Evolutionary conservation across 768 basidiomycete species (phyloP).

Genomic region (Heimioporus sp.): DNA sequence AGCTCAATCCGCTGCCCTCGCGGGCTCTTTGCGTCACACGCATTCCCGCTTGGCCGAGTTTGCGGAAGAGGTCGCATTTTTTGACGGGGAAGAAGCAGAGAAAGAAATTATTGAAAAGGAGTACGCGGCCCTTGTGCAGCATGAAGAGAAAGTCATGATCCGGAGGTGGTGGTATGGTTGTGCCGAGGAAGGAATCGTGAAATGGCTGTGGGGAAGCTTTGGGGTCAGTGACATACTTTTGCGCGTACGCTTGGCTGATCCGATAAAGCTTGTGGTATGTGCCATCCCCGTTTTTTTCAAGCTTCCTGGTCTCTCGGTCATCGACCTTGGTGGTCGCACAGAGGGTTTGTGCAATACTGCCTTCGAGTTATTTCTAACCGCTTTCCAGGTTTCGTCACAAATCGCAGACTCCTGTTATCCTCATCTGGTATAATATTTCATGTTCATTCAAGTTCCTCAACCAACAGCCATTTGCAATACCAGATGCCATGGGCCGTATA

Average conservation of each 20-base stretch:
- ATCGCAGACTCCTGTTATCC: conserved; percentile 84
- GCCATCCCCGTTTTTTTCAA: conserved; percentile 93
- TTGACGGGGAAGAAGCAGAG: conserved; percentile 86
- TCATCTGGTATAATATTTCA: conserved; percentile 57
- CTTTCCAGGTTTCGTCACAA: conserved; percentile 88
- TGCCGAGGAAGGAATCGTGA: conserved; percentile 92
- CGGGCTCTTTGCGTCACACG: conserved; percentile 86
- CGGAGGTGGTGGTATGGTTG: conserved; percentile 89
- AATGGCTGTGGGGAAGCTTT: conserved; percentile 96
- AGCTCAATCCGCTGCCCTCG: conserved; percentile 81
- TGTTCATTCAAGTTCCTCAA: conserved; percentile 1
- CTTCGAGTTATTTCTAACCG: neutral
- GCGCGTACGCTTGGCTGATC: conserved; percentile 5
- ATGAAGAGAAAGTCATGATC: conserved; percentile 77
- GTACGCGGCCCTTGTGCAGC: conserved; percentile 80
- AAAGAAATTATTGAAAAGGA: conserved; percentile 88
- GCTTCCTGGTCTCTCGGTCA: conserved; percentile 60
- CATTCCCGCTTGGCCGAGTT: conserved; percentile 91
- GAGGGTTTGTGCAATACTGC: conserved; percentile 55
- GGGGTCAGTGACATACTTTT: conserved; percentile 55
- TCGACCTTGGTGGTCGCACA: conserved; percentile 84
- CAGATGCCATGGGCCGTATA: conserved; percentile 91
- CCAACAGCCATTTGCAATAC: conserved; percentile 1
- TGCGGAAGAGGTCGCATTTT: conserved; percentile 85
- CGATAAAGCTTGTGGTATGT: conserved; percentile 70